A percentile compares a stretch with the other conserved stretches of the same genome.
These are phyloP conservation scores for Laetiporus sulphureus DNA, from an alignment of 1,284 basidiomycete genomes.

Conservation along the genomic window DNA sequence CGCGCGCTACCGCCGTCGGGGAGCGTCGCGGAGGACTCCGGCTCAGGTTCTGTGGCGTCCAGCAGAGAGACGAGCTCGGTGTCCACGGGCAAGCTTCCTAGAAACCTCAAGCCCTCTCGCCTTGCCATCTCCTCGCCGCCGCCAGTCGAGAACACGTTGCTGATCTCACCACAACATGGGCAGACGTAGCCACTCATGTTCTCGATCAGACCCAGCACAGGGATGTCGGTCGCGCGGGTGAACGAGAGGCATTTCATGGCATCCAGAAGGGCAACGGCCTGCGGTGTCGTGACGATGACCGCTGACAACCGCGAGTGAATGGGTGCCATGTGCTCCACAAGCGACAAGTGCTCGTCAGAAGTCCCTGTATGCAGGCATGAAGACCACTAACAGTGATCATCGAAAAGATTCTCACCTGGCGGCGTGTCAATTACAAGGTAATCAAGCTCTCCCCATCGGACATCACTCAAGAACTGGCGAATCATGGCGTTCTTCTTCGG, in stretches of 20 bases:
- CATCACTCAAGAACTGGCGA: constrained; percentile 93
- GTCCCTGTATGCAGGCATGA: constrained; percentile 56
- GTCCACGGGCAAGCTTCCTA: constrained; percentile 93
- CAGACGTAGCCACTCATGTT: constrained; percentile 99
- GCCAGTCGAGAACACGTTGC: constrained; percentile 92
- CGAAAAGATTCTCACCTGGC: constrained; percentile 54
- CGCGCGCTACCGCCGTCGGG: constrained; percentile 17
- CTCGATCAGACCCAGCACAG: constrained; percentile 92
- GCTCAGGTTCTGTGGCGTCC: constrained; percentile 54
- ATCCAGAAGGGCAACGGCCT: constrained; percentile 93
- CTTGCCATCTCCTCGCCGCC: constrained; percentile 87
- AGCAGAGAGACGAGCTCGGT: constrained; percentile 84
- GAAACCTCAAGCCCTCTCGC: constrained; percentile 68
- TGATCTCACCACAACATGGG: constrained; percentile 90
- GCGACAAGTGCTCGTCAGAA: constrained; percentile 95
- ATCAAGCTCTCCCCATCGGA: constrained; percentile 94
- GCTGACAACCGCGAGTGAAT: constrained; percentile 75
- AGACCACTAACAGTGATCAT: constrained; percentile 2
- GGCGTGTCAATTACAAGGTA: constrained; percentile 97
- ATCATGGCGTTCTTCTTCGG: constrained; percentile 99
- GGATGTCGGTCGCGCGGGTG: constrained; percentile 79
- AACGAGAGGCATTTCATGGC: constrained; percentile 96
- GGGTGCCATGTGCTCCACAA: constrained; percentile 90
- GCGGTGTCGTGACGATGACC: constrained; percentile 94
- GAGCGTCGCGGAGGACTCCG: constrained; percentile 16